Evolutionary conservation across 257 asterid genomes (phyloP).

Genomic region (Salvia miltiorrhiza): DNA sequence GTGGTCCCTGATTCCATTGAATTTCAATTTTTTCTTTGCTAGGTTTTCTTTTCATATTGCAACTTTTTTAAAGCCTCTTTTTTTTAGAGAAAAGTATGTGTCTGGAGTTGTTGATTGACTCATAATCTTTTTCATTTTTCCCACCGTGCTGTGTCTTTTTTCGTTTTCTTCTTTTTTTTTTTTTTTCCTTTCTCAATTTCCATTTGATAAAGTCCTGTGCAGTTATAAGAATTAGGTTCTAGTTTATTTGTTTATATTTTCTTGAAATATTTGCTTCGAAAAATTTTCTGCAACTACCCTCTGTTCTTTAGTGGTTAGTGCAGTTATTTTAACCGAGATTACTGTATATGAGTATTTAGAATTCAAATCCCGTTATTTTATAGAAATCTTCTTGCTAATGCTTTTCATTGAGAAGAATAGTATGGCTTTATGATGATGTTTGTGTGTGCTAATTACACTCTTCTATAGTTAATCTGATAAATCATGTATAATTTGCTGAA

Average conservation of each 20-base stretch:
- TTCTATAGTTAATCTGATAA: neutral
- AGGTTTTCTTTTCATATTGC: slow-evolving; percentile 17
- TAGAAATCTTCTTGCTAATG: neutral
- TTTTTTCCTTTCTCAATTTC: neutral
- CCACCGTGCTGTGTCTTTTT: slow-evolving; percentile 11
- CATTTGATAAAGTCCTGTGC: slow-evolving; percentile 15
- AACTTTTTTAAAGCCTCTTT: slow-evolving; percentile 23
- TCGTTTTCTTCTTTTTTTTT: neutral
- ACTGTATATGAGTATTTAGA: neutral
- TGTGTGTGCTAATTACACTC: neutral
- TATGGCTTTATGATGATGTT: neutral
- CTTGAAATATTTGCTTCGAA: neutral
- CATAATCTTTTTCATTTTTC: slow-evolving; percentile 17
- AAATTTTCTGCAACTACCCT: neutral
- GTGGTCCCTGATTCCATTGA: slow-evolving; percentile 28
- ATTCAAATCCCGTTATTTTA: neutral
- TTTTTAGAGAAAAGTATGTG: slow-evolving; percentile 25
- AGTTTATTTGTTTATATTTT: neutral
- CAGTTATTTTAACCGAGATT: neutral
- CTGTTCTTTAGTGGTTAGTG: neutral
- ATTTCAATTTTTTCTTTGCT: slow-evolving; percentile 11
- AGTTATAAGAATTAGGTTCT: slow-evolving; percentile 14
- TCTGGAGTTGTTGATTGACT: slow-evolving; percentile 34
- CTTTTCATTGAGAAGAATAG: neutral
- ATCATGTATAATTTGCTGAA: slow-evolving; percentile 4